Evolutionary conservation across 1,284 basidiomycete species (phyloP), one percentile per base, ranked within the genome.

Genomic region (Somion occarium): DNA sequence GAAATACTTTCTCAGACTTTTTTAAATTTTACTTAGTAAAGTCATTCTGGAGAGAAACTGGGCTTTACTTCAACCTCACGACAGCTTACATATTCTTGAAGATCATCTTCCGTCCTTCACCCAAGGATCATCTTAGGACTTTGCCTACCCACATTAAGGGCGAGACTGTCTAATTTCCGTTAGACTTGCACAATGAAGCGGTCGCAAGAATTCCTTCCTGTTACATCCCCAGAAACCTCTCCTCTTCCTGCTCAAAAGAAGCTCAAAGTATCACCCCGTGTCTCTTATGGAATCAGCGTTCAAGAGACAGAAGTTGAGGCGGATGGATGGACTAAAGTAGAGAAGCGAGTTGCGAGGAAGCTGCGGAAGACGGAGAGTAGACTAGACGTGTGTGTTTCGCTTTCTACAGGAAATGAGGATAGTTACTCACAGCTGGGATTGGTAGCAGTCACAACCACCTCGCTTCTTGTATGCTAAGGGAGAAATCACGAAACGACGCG

Each of bases 381-480:
- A 62, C 58, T 71, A 41, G 78, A 82, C 64, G 86, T 88, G 68
- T 69, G 83, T 79, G 60, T 61, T 56, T 54, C 26, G 44, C 27
- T 50, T 53, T 44, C 49, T 50, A 48, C 50, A 46, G 37, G 19
- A 15, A 54, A 22, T 13, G n/a, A 19, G 23, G 12, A 49, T 44
- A 9, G 15, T 9, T 22, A 23, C 26, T 48, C 9, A 24, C 44
- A 44, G 30, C 19, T 19, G n/a, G n/a, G n/a, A n/a, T n/a, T n/a
- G n/a, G n/a, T n/a, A n/a, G n/a, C 63, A 90, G 79, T 72, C 75
- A 3, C 71, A 69, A n/a, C 73, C 79, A 37, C 89, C 91, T 0
- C 71, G 80, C 53, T 93, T 95, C 66, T 82, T 91, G 76, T 93
- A 91, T 57, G 80, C 82, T 27, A 86, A 82, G 53, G 69, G 69